Evolutionary conservation across 2,329 filamentous ascomycete genomes (phyloP).

Genomic region (Exophiala phaeomuriformis): DNA sequence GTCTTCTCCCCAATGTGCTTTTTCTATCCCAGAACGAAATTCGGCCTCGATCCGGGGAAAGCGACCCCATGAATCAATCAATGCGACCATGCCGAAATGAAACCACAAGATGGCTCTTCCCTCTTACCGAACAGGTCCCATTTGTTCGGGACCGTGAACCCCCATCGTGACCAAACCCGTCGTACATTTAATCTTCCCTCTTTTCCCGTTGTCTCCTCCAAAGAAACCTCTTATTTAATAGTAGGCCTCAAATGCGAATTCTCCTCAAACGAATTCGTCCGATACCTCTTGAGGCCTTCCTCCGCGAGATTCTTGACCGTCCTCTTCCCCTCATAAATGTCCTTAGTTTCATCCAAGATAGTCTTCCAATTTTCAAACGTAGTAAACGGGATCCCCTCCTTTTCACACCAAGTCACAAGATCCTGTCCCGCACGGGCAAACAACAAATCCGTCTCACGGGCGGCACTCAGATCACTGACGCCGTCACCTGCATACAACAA

Average conservation of each 20-base stretch:
- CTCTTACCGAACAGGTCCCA: no score
- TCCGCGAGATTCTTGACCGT: conserved; percentile 63
- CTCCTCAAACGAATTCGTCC: conserved; percentile 25
- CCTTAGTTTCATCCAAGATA: conserved; percentile 68
- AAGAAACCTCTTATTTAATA: conserved; percentile 3
- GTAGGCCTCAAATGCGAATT: conserved; percentile 10
- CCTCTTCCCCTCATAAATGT: conserved; percentile 65
- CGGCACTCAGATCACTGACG: conserved; percentile 84
- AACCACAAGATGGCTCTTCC: no score
- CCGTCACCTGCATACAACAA: conserved; percentile 95
- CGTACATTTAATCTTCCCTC: no score
- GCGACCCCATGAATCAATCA: no score
- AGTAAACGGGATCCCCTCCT: conserved; percentile 77
- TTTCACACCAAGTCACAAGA: conserved; percentile 78
- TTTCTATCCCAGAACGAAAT: not conserved
- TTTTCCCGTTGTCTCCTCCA: not conserved
- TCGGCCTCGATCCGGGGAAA: no score
- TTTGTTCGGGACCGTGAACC: no score
- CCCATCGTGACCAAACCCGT: no score
- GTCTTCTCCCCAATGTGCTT: not conserved
- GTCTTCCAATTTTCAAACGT: conserved; percentile 77
- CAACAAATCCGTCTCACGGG: conserved; percentile 82
- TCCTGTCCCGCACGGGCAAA: conserved; percentile 91
- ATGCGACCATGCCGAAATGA: no score
- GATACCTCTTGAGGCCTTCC: conserved; percentile 23